Percentiles rank a stretch among this genome's conserved stretches.
Conservation (phyloP, 257 asterid species). For the Ilex asprella region DNA sequence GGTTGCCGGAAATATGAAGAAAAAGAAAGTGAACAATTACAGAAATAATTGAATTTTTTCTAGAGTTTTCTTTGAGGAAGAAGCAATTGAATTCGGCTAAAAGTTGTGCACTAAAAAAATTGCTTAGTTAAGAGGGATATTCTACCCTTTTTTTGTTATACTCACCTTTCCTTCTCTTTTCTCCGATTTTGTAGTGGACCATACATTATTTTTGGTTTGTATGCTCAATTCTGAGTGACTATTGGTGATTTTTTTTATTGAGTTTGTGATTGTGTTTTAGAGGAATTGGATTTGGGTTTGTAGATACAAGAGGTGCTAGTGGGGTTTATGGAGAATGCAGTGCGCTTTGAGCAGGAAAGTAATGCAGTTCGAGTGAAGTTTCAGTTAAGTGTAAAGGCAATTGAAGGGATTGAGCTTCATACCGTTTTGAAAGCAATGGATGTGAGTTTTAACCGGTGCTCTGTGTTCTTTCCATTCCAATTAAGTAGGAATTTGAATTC, state of each 20-base stretch:
- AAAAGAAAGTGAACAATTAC: no score
- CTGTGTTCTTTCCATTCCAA: slow-evolving; percentile 2
- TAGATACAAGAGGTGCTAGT: slow-evolving; percentile 75
- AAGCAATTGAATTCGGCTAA: no score
- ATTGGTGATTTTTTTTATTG: slow-evolving; percentile 25
- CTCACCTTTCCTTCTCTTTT: no score
- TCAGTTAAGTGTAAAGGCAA: slow-evolving; percentile 33
- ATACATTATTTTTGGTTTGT: not conserved
- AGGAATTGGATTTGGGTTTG: slow-evolving; percentile 58
- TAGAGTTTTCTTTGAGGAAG: no score
- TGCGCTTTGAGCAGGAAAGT: slow-evolving; percentile 53
- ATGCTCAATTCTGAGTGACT: slow-evolving; percentile 6
- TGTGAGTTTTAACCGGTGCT: slow-evolving; percentile 40
- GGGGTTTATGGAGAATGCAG: slow-evolving; percentile 66
- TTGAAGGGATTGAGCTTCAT: slow-evolving; percentile 55
- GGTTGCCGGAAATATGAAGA: no score
- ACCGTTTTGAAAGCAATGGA: slow-evolving; percentile 79
- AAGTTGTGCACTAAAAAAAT: no score
- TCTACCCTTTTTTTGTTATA: no score
- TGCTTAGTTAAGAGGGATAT: no score
- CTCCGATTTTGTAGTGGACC: no score
- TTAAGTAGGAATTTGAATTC: no score
- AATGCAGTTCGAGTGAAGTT: slow-evolving; percentile 46
- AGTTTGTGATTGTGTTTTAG: slow-evolving; percentile 43
- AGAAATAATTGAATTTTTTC: no score